Evolutionary conservation across 2,329 filamentous ascomycete genomes (phyloP).

Genomic region (Fusarium sp.): DNA sequence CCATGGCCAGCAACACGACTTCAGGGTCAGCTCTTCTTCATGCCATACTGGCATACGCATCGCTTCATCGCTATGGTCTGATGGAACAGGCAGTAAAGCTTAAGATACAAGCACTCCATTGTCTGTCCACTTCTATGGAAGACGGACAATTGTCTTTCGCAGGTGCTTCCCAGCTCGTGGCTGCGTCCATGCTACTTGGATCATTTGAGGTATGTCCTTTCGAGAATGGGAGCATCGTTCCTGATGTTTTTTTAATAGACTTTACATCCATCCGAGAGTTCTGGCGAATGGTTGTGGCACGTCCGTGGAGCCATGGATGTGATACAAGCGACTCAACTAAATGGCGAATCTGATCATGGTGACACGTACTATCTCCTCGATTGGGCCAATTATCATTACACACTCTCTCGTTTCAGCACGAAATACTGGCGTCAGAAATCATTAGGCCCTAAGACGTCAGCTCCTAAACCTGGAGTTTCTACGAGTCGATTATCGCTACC

Average conservation of each 20-base stretch:
- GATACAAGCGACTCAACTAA: conserved; percentile 15
- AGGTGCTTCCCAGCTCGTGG: conserved; percentile 30
- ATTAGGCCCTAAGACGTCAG: not conserved
- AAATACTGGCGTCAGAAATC: conserved; percentile 28
- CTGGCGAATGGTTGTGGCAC: conserved; percentile 37
- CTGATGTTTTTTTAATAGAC: conserved; percentile 8
- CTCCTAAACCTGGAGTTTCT: too few relatives aligned
- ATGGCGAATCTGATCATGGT: not conserved
- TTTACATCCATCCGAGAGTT: conserved; percentile 20
- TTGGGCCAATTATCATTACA: conserved; percentile 38
- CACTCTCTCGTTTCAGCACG: conserved; percentile 32
- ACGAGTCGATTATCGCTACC: not conserved
- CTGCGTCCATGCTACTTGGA: conserved; percentile 36
- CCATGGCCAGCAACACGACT: not conserved
- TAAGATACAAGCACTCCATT: conserved; percentile 30
- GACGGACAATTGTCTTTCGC: not conserved
- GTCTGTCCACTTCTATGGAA: conserved; percentile 2
- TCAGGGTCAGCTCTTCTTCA: conserved; percentile 24
- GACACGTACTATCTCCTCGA: conserved; percentile 19
- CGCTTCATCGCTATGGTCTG: conserved; percentile 18
- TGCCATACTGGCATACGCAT: conserved; percentile 32
- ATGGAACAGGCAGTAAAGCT: conserved; percentile 12
- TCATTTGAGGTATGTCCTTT: conserved; percentile 29
- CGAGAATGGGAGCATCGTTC: accelerated
- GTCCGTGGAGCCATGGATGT: conserved; percentile 32